Base-by-base conservation (phyloP, 2,329 filamentous ascomycete genomes). In the Cordyceps fumosorosea region DNA sequence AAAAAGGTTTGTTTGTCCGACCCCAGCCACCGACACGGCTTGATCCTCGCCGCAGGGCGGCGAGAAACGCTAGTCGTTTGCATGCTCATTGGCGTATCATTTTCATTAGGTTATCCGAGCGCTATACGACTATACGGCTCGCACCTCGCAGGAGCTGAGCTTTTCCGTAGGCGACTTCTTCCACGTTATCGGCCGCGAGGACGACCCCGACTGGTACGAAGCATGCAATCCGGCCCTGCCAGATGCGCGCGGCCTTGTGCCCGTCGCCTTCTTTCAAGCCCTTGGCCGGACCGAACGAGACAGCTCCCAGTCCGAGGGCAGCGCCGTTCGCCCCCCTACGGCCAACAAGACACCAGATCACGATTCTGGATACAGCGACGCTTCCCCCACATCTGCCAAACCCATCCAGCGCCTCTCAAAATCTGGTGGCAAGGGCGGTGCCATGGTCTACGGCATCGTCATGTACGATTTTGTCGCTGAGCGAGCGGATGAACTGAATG, bases 151-250 rank as follows among this genome's bases (percentile, higher is more conserved):
- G 73, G 88, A 96, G 78, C 82, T 99, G 70, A 89, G 89, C 73
- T 99, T 99, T 77, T 91, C 88, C 67, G 90, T 91, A 73, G 95
- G 95, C 71, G 95, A 99, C 75, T 99, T 98, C 76, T 95, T 99
- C 74, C 93, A 98, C 79, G 95, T 99, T 66, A 93, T 98, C 75
- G 91, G 90, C 70, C 89, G 93, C 75, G 95, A 98, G 78, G 89
- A 97, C 80, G 93, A 98, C 74, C 79, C 81, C 47, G 91, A 97
- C 73, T 99, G 95, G 93, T 99, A 97, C 82, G 95, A 98, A 77
- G 95, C 93, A 62, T 98, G 92, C 81, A 99, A 99, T 73, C 95
- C 95, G 64, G 85, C 90, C 56, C 81, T 96, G 67, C 91, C 90
- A 70, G 89, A 89, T 76, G 91, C 91, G 56, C 87, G 92, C 67